Evolutionary conservation across 495 filamentous ascomycete species (phyloP), one percentile per base, ranked within the genome.

Genomic region (Sordaria brevicollis): DNA sequence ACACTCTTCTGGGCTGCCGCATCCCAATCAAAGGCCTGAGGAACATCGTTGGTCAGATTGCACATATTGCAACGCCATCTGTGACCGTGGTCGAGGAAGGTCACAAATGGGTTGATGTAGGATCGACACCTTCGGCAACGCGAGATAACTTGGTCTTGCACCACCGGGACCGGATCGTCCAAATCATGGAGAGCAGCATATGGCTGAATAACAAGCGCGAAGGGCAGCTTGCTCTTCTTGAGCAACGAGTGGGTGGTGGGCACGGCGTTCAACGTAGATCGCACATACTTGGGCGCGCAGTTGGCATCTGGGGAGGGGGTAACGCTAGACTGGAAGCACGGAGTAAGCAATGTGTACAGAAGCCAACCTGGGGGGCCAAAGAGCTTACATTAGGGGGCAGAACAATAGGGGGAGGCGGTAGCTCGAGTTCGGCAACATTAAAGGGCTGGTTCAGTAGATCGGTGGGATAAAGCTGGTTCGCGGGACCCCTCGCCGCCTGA

Each of bases 41-140:
- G 95, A 17, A 99, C 96, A 75, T 99, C 95, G 77, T 98, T 99
- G 68, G 94, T 97, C 69, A 99, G 84, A 79, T 97, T 97, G 77
- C 95, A 99, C 94, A 99, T 98, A 81, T 99, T 99, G 81, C 95
- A 99, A 69, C 94, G 89, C 95, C 95, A 98, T 76, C 95, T 88
- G 82, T 99, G 95, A 21, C 94, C 94, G 79, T 98, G 93, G 71
- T 99, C 95, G 49, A 99, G 82, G 84, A 99, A 99, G 67, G 91
- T 92, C 57, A 94, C 95, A 70, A 94, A 99, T 25, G 95, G 93
- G 79, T 98, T 97, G 83, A 98, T 98, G 76, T 98, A 98, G 54
- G 94, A 94, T 70, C 94, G 87, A 80, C 95, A 99, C 76, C 95
- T 89, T 78, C 95, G 86, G 82, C 95, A 99, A 76, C 95, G 89